Percentiles rank a stretch among this genome's conserved stretches.
Conservation (phyloP, 345 rosid genomes). For the Rhizophora mangle region DNA sequence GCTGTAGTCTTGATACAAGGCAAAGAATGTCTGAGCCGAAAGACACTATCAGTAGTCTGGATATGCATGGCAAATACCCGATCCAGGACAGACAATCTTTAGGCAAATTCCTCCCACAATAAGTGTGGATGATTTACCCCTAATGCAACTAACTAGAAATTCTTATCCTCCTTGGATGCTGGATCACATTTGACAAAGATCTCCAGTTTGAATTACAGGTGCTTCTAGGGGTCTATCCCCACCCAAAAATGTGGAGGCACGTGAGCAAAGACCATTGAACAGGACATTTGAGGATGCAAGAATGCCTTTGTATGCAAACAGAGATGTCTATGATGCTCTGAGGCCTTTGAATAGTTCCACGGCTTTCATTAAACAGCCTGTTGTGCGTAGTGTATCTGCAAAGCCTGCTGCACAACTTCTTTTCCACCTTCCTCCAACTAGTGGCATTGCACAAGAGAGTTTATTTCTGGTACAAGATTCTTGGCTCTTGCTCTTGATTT, state of each 20-base stretch:
- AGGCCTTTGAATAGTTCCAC: conserved; percentile 42
- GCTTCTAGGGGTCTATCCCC: conserved; percentile 68
- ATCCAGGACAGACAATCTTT: conserved; percentile 3
- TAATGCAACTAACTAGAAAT: conserved; percentile 44
- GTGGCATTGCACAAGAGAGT: conserved; percentile 41
- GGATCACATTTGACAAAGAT: conserved; percentile 62
- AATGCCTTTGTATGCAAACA: conserved; percentile 48
- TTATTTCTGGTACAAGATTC: conserved; percentile 46
- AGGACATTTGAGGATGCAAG: conserved; percentile 58
- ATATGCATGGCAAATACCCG: no score
- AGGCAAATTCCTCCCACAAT: conserved; percentile 49
- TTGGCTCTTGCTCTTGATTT: conserved; percentile 3
- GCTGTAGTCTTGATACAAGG: conserved; percentile 27
- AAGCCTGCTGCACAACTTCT: conserved; percentile 45
- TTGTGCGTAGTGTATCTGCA: conserved; percentile 44
- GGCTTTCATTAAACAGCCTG: conserved; percentile 49
- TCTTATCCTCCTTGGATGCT: conserved; percentile 62
- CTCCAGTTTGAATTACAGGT: conserved; percentile 58
- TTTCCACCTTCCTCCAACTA: conserved; percentile 51
- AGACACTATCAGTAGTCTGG: conserved; percentile 23
- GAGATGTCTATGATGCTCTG: conserved; percentile 51
- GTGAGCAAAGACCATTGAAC: conserved; percentile 46
- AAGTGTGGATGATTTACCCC: conserved; percentile 47
- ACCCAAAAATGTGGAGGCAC: conserved; percentile 44
- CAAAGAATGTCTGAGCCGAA: conserved; percentile 47